Base-by-base conservation (phyloP, 106 monocot species). In the Posidonia australis region DNA sequence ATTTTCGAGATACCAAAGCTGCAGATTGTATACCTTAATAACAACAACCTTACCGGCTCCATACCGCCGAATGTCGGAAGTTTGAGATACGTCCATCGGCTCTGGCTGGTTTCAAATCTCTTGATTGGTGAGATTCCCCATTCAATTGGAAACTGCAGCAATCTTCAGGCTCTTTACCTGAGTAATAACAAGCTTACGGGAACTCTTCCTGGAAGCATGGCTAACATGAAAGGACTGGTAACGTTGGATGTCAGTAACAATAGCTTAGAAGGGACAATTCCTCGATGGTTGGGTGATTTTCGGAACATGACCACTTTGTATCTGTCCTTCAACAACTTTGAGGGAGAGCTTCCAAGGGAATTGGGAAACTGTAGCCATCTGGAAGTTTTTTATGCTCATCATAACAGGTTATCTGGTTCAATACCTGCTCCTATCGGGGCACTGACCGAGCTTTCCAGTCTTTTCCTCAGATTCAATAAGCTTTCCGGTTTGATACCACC, bases 151-250 rank as follows among this genome's bases (percentile, higher is more conserved):
- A 52, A 52, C 20, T 52, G 52, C 52, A 52, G 20, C n/a, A 52
- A 52, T 18, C 52, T 52, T 52, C 19, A 22, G 9, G 0, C 0
- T 18, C 52, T 52, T 20, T 52, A 20, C 52, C 7, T 23, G 52
- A 70, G 36, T 4, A n/a, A 87, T 48, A 92, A 92, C 62, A 59
- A 80, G 66, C 62, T 92, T 1, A 77, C 46, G n/a, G 92, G 92
- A 16, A 13, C 52, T 65, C 61, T 92, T 51, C 86, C 84, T 17
- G 66, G 73, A 47, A 77, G 67, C 13, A 61, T 86, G 47, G 52
- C 60, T 46, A 53, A 69, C 14, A 60, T 92, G 53, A 76, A 67
- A 77, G 79, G 70, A n/a, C 71, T 91, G 29, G 60, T 17, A 28
- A 32, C 31, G 26, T 26, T 91, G 0, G 60, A 51, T n/a, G 51